Base-by-base conservation (phyloP, 805 yeast species). In the Hanseniaspora valbyensis region DNA sequence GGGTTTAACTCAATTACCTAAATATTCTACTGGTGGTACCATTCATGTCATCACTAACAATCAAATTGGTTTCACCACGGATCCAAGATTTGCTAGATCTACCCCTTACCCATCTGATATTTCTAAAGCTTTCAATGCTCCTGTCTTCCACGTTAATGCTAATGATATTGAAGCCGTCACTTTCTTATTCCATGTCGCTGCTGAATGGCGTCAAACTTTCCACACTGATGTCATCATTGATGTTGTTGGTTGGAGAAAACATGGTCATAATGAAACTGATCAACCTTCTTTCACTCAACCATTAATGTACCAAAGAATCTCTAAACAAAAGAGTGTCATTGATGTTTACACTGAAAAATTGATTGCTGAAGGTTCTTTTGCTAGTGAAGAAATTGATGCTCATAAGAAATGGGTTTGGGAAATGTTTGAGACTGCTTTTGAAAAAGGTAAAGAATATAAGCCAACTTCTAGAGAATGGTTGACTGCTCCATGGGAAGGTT, bases 231-330 rank as follows among this genome's bases (percentile, higher is more conserved):
- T 88, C 53, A 86, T 92, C 61, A 80, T 92, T 62, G 99, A 92
- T 69, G 81, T 92, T 63, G 96, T 92, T 63, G 95, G 98, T 68
- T 92, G 92, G 84, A 81, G 99, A 73, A 90, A 89, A 69, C 79
- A 92, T 67, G 99, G 99, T 67, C 99, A 92, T 76, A 92, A 92
- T 69, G 99, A 92, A 76, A 92, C 97, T 57, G 99, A 92, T 72
- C 99, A 92, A 74, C 99, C 99, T 53, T 74, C 95, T 32, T 92
- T 92, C 78, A 92, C 99, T 42, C 99, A 92, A 72, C 99, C 99
- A 46, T 72, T 88, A 62, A 92, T 92, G 99, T 92, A 92, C 76
- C 72, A 85, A 67, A 78, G 77, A 72, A 85, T 92, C 65, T 88
- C 90, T 51, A 75, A 84, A 67, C 90, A 89, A 82, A 77, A 81